Percentiles rank a stretch among this genome's conserved stretches.
phyloP scores from a whole-genome alignment of 2,329 filamentous ascomycete genomes.

The Exophiala lecanii-corni region DNA sequence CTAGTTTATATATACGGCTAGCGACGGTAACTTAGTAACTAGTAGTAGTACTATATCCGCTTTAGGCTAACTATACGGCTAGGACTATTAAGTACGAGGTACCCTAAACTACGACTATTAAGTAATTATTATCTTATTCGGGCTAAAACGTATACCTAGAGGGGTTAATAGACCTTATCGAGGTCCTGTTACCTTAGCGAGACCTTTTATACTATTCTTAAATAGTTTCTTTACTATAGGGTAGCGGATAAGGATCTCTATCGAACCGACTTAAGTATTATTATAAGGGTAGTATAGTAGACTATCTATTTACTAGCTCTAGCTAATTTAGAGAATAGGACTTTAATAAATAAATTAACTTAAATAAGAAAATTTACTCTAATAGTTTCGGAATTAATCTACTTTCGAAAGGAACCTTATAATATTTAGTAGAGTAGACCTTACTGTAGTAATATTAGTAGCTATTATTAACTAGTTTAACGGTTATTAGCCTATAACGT shows the following conservation, averaged over 20 bases:
- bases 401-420: background rate
- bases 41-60: slow-evolving; percentile 11
- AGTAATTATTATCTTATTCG: background rate
- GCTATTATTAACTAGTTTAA: no score
- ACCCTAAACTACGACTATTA: background rate
- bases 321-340: slow-evolving; percentile 7
- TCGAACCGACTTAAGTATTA: slow-evolving; percentile 6
- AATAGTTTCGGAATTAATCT: slow-evolving; percentile 1
- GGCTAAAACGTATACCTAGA: background rate
- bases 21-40: slow-evolving; percentile 27
- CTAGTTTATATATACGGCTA: slow-evolving; percentile 30
- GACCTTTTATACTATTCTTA: slow-evolving; percentile 6
- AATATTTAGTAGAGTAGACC: background rate
- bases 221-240: slow-evolving; percentile 5
- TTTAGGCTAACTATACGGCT: slow-evolving; percentile 8
- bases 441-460: no score
- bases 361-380: slow-evolving; percentile 5
- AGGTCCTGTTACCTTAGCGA: background rate
- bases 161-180: no score
- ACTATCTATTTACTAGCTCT: slow-evolving; percentile 7
- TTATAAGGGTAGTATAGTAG: slow-evolving; percentile 4
- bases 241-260: slow-evolving; percentile 6
- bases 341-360: slow-evolving; percentile 5
- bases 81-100: slow-evolving; percentile 3
- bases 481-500: no score